Base-by-base conservation (phyloP, 2,329 filamentous ascomycete genomes). In the Phialemonium atrogriseum region DNA sequence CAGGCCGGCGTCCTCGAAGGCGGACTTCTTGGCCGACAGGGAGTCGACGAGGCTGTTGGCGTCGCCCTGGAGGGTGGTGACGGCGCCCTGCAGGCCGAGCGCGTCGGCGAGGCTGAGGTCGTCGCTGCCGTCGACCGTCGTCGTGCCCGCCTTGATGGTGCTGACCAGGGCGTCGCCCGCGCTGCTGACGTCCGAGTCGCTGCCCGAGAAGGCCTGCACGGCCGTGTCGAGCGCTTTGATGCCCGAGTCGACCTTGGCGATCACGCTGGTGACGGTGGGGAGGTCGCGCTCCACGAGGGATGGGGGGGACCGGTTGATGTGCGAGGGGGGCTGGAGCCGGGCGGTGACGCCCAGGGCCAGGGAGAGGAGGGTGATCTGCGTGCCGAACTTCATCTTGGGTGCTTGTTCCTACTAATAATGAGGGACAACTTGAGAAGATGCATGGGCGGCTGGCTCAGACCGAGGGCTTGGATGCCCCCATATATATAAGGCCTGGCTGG, bases 251-350 rank as follows among this genome's bases (percentile, higher is more conserved):
- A 64, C 56, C 24, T 59, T 68, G 15, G 73, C 75, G 44, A 76
- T 64, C 24, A 68, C 70, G 43, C 58, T 75, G 5, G 76, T 80
- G 45, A 68, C 69, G 24, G 66, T 70, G 13, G 73, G 71, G 5
- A 79, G 77, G 25, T 36, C 33, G 20, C 36, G 36, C 22, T 32
- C 19, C 11, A 35, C 12, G 9, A 17, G 27, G n/a, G 14, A 29
- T 11, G 29, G 18, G 16, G 14, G 21, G 26, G 18, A 14, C 5
- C 32, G 27, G 16, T 27, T 30, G 5, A 42, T 25, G 25, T 35
- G 35, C 5, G 33, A 30, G n/a, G 36, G 29, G 19, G 30, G 20
- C 17, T 37, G 32, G 31, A 30, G 27, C 27, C 22, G 34, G 29
- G 39, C 41, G 10, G 33, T 21, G 24, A 34, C 41, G 15, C 28